Conservation (phyloP, 345 rosid genomes). For the Populus tremula region DNA sequence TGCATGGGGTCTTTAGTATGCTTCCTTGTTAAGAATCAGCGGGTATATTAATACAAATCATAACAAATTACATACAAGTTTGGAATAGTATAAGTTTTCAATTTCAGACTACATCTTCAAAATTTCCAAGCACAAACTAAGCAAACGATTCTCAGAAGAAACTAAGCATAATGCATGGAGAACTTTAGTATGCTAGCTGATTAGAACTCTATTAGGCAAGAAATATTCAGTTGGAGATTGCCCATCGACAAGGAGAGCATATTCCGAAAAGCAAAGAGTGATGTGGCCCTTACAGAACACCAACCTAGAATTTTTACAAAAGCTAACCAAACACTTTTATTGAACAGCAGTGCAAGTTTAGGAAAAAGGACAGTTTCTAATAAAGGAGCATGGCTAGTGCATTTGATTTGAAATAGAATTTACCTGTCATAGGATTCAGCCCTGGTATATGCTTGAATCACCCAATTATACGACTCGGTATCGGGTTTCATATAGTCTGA, state of each 20-base stretch:
- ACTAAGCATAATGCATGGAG: too few relatives aligned
- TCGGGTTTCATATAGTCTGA: slow-evolving; percentile 89
- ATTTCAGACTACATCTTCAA: background rate
- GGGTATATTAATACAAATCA: too few relatives aligned
- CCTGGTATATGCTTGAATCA: slow-evolving; percentile 93
- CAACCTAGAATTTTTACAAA: background rate
- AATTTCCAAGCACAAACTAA: too few relatives aligned
- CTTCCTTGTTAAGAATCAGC: too few relatives aligned
- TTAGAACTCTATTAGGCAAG: too few relatives aligned
- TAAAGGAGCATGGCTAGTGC: background rate
- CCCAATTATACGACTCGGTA: slow-evolving; percentile 95
- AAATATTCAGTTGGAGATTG: background rate
- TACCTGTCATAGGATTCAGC: slow-evolving; percentile 97
- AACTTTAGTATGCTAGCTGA: too few relatives aligned
- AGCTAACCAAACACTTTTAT: background rate
- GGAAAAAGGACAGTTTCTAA: background rate
- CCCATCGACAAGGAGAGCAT: background rate
- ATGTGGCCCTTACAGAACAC: background rate
- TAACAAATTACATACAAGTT: background rate
- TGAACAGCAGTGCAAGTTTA: background rate
- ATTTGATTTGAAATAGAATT: slow-evolving; percentile 12
- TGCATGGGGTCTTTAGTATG: too few relatives aligned
- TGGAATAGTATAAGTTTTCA: slow-evolving; percentile 1
- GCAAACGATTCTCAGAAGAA: too few relatives aligned
- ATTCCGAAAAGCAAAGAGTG: background rate